These are phyloP conservation scores for Cordyceps cicadae DNA, from an alignment of 2,329 filamentous ascomycete genomes.

Conservation along the genomic window DNA sequence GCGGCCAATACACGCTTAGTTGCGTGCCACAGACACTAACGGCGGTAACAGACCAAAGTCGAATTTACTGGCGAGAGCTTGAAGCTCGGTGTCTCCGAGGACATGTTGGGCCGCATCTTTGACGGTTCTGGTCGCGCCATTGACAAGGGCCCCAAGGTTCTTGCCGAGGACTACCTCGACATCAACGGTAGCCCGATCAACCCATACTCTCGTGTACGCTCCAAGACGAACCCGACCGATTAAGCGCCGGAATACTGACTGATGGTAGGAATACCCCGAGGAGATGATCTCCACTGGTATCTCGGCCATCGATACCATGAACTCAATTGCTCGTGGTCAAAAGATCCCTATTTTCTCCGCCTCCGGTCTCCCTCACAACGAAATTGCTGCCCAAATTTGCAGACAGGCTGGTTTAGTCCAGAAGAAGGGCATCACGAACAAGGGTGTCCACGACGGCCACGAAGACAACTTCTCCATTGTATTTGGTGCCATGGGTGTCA, in stretches of 20 bases:
- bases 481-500: constrained; percentile 99
- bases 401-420: constrained; percentile 91
- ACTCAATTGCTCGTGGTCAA: constrained; percentile 93
- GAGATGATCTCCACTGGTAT: constrained; percentile 99
- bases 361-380: constrained; percentile 96
- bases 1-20: constrained; percentile 12
- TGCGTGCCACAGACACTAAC: constrained; percentile 18
- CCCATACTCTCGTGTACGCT: constrained; percentile 81
- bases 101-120: constrained; percentile 98
- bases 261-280: constrained; percentile 79
- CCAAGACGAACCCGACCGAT: neutral
- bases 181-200: constrained; percentile 99
- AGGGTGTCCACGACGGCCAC: constrained; percentile 92
- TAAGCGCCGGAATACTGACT: constrained; percentile 15
- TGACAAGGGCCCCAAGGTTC: constrained; percentile 96
- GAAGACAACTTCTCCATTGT: constrained; percentile 99
- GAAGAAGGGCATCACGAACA: constrained; percentile 68
- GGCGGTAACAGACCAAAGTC: constrained; percentile 67
- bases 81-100: constrained; percentile 97
- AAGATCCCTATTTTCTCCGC: constrained; percentile 99
- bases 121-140: constrained; percentile 96
- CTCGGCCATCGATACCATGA: constrained; percentile 98
- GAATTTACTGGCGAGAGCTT: constrained; percentile 95
- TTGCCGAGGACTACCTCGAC: constrained; percentile 96
- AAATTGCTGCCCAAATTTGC: constrained; percentile 98